Evolutionary conservation across 768 basidiomycete genomes (phyloP).

Genomic region (Jaapia argillacea): DNA sequence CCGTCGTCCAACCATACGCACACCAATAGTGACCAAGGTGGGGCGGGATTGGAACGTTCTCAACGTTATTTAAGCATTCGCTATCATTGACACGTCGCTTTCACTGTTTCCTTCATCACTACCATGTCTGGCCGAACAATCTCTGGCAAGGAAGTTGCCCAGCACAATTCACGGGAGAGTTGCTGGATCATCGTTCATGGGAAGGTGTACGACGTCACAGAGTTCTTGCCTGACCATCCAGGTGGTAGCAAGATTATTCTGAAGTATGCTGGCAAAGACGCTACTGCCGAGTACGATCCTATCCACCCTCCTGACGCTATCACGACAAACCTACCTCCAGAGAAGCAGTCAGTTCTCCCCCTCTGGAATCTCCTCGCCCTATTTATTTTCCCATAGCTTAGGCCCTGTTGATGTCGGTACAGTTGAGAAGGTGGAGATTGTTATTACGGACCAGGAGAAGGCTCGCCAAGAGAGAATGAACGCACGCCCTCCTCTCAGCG

Average conservation of each 20-base stretch:
- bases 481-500: slow-evolving; percentile 61
- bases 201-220: slow-evolving; percentile 35
- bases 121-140: background rate
- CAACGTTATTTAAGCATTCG: no score
- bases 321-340: slow-evolving; percentile 63
- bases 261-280: slow-evolving; percentile 47
- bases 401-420: slow-evolving; percentile 66
- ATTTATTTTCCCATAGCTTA: slow-evolving; percentile 24
- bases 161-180: slow-evolving; percentile 17
- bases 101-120: no score
- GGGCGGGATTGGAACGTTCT: no score
- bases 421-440: slow-evolving; percentile 49
- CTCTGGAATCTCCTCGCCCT: background rate
- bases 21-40: no score
- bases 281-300: slow-evolving; percentile 64
- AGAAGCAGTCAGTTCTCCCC: slow-evolving; percentile 47
- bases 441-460: slow-evolving; percentile 63
- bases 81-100: no score
- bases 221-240: slow-evolving; percentile 25
- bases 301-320: slow-evolving; percentile 85
- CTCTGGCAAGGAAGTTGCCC: slow-evolving; percentile 7
- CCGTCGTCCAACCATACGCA: no score
- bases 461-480: slow-evolving; percentile 51
- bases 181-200: slow-evolving; percentile 29
- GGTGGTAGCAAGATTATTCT: slow-evolving; percentile 43